Evolutionary conservation across 2,329 filamentous ascomycete genomes (phyloP), one percentile per base, ranked within the genome.

Genomic region (Penicillium hesseltinei): DNA sequence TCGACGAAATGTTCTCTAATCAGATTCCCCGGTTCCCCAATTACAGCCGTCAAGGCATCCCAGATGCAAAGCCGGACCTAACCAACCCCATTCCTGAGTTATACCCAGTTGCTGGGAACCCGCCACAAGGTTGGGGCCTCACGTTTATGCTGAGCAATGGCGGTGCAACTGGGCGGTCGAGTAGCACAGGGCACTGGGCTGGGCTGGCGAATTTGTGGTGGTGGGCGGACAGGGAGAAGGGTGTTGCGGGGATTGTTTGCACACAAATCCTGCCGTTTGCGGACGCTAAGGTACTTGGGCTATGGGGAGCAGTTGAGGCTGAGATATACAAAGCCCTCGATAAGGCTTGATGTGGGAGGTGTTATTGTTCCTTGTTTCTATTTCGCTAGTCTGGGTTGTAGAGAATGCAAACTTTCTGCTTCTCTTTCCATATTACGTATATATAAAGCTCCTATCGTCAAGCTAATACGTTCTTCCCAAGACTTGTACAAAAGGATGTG

Each of bases 1-100:
- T 90, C 0, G 78, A 86, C 13, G 71, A 81, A 33, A 87, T 90
- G 83, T 89, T 86, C 69, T 76, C 75, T 56, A 89, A 90, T 67
- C 85, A 86, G 61, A 81, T 88, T 50, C 78, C 82, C 0, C 58
- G 80, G 1, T 78, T 82, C 47, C 83, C 84, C 0, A 66, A 86
- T 59, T 84, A 83, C 55, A 77, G 77, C 1, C 75, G 81, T 1
- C 73, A 77, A 57, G 64, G 66, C 2, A 74, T 83, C 2, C 69
- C 78, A 0, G 76, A 77, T 1, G 73, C 80, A 0, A 84, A 83
- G 59, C 78, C 79, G 0, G 73, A 80, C 15, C 71, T 83, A 9
- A 78, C 79, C 2, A 81, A 82, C 62, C 67, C 71, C 0, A 59
- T 80, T 2, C 72, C 77, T 0, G 82, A 86, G 31, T 53, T 87